Evolutionary conservation across 1,284 basidiomycete genomes (phyloP).

Genomic region (Gymnopus androsaceus): DNA sequence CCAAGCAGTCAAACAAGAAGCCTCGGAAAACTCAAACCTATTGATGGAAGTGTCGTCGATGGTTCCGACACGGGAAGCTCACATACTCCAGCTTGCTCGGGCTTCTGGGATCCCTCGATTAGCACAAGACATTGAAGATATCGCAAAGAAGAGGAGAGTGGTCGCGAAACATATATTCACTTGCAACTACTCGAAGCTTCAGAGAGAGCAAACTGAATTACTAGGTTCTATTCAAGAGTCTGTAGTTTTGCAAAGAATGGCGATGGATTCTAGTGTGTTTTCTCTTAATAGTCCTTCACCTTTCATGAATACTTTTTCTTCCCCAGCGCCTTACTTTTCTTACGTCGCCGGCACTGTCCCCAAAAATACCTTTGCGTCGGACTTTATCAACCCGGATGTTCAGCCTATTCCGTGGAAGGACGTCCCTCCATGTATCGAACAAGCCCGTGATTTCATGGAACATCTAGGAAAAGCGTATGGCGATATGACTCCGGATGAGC

Average conservation of each 20-base stretch:
- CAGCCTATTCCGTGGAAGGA: background rate
- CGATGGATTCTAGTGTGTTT: slow-evolving; percentile 30
- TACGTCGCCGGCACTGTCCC: slow-evolving; percentile 1
- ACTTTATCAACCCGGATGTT: background rate
- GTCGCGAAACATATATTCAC: slow-evolving; percentile 45
- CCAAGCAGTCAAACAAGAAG: background rate
- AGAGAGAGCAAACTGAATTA: slow-evolving; percentile 34
- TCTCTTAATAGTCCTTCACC: background rate
- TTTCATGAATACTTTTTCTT: slow-evolving; percentile 2
- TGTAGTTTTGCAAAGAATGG: slow-evolving; percentile 32
- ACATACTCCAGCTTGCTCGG: background rate
- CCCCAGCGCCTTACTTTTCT: slow-evolving; percentile 20
- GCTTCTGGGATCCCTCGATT: background rate
- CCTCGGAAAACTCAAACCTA: background rate
- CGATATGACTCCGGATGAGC: slow-evolving; percentile 3
- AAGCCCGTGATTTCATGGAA: slow-evolving; percentile 5
- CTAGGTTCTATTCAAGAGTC: slow-evolving; percentile 38
- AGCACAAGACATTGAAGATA: background rate
- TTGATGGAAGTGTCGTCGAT: no score
- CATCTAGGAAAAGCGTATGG: slow-evolving; percentile 9
- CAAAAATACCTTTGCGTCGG: background rate
- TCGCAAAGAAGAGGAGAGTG: background rate
- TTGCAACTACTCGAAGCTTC: slow-evolving; percentile 35
- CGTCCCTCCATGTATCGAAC: slow-evolving; percentile 4
- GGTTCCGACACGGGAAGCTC: background rate